A percentile compares a stretch with the other conserved stretches of the same genome.
phyloP scores from a whole-genome alignment of 2,329 filamentous ascomycete species.

The Sarocladium oryzae region DNA sequence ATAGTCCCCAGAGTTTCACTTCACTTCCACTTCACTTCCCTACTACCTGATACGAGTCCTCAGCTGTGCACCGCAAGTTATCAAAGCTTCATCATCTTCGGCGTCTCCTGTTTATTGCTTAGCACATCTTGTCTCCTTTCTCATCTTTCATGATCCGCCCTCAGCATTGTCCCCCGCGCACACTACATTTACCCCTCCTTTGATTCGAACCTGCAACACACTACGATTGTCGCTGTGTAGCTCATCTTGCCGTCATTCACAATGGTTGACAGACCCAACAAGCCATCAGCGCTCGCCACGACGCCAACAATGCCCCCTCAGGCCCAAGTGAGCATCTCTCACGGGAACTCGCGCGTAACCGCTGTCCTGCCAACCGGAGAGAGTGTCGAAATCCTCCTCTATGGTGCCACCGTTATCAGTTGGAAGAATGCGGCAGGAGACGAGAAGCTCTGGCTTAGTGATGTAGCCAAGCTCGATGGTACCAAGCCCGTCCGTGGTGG shows the following conservation, averaged over 20 bases:
- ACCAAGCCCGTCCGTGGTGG: slow-evolving; percentile 86
- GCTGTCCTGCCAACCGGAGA: slow-evolving; percentile 82
- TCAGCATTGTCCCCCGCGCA: too few species aligned
- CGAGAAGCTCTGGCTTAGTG: slow-evolving; percentile 83
- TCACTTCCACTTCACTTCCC: too few species aligned
- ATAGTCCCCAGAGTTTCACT: neutral
- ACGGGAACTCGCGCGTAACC: slow-evolving; percentile 65
- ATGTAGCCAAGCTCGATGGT: slow-evolving; percentile 74
- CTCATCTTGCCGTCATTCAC: slow-evolving; percentile 6
- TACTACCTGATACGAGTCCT: too few species aligned
- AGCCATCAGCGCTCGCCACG: slow-evolving; percentile 68
- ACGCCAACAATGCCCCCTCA: slow-evolving; percentile 69
- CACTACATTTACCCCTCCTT: too few species aligned
- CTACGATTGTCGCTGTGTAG: too few species aligned
- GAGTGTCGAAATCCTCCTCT: slow-evolving; percentile 77
- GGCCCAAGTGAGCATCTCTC: slow-evolving; percentile 66
- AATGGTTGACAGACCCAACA: slow-evolving; percentile 82
- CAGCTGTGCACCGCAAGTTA: too few species aligned
- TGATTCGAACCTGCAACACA: too few species aligned
- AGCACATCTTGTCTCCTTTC: neutral
- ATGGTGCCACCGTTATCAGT: slow-evolving; percentile 84
- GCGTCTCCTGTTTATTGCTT: neutral
- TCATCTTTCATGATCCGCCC: too few species aligned
- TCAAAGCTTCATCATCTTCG: too few species aligned
- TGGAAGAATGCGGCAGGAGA: slow-evolving; percentile 78